Percentiles rank a stretch among this genome's conserved stretches.
phyloP scores from a whole-genome alignment of 2,329 filamentous ascomycete genomes.

The Xylariaceae sp. region DNA sequence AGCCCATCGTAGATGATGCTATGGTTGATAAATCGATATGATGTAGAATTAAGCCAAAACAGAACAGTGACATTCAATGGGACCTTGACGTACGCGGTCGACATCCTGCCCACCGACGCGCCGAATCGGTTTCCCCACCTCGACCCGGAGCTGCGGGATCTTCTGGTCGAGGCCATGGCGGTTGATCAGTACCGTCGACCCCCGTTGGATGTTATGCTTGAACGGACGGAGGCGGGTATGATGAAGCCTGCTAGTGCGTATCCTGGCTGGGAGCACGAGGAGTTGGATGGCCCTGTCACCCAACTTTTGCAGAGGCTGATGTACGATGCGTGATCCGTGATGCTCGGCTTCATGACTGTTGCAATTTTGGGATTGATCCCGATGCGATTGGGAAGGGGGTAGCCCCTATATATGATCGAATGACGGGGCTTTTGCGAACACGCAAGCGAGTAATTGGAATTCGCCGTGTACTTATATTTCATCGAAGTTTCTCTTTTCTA shows the following conservation, averaged over 20 bases:
- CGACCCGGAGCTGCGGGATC: constrained; percentile 3
- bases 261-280: not conserved
- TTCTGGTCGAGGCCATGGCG: not conserved
- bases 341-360: too few relatives aligned
- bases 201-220: not conserved
- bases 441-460: too few relatives aligned
- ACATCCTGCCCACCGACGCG: not conserved
- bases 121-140: not conserved
- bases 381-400: too few relatives aligned
- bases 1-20: not conserved
- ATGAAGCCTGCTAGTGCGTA: not conserved
- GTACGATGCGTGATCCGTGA: not conserved
- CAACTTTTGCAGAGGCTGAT: not conserved
- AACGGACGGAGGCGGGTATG: not conserved
- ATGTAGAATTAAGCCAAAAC: not conserved
- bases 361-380: too few relatives aligned
- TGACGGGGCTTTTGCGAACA: too few relatives aligned
- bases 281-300: not conserved
- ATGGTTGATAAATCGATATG: not conserved
- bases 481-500: too few relatives aligned
- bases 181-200: not conserved
- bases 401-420: too few relatives aligned
- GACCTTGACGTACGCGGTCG: not conserved
- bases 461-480: too few relatives aligned
- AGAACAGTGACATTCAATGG: not conserved